Conservation (phyloP, 2,329 filamentous ascomycete genomes). For the Bipolaris victoriae region DNA sequence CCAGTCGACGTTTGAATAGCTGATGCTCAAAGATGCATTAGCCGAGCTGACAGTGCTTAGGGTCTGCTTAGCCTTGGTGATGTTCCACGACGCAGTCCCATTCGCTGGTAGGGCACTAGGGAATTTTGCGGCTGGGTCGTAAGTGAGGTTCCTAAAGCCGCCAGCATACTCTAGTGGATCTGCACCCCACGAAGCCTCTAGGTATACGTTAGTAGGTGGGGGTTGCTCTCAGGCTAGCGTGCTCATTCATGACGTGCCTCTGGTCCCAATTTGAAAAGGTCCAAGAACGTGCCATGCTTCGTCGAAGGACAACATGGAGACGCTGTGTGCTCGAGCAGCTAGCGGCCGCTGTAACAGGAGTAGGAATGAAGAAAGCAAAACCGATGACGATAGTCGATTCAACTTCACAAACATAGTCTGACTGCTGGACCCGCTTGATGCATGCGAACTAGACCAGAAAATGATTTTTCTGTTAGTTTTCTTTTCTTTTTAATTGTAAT, state of each 20-base stretch:
- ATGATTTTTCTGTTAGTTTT: not conserved
- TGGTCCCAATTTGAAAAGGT: conserved; percentile 64
- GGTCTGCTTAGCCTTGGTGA: conserved; percentile 42
- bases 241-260: conserved; percentile 53
- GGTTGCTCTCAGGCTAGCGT: not conserved
- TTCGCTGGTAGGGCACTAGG: conserved; percentile 59
- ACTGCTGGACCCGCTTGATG: not conserved
- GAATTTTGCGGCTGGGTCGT: conserved; percentile 52
- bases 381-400: conserved; percentile 9
- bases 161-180: conserved; percentile 62
- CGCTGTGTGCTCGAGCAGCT: not conserved
- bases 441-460: conserved; percentile 1
- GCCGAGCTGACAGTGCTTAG: conserved; percentile 32
- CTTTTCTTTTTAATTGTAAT: not conserved
- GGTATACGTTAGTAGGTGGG: conserved; percentile 16
- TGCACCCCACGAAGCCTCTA: conserved; percentile 64
- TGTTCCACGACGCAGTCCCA: conserved; percentile 59
- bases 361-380: conserved; percentile 11
- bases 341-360: conserved; percentile 11
- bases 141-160: conserved; percentile 58
- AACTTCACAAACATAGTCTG: conserved; percentile 7
- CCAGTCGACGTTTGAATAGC: conserved; percentile 62
- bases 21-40: conserved; percentile 52
- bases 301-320: conserved; percentile 40
- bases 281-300: conserved; percentile 60